Base-by-base conservation (phyloP, 2,329 filamentous ascomycete species). In the Fusarium mexicanum region DNA sequence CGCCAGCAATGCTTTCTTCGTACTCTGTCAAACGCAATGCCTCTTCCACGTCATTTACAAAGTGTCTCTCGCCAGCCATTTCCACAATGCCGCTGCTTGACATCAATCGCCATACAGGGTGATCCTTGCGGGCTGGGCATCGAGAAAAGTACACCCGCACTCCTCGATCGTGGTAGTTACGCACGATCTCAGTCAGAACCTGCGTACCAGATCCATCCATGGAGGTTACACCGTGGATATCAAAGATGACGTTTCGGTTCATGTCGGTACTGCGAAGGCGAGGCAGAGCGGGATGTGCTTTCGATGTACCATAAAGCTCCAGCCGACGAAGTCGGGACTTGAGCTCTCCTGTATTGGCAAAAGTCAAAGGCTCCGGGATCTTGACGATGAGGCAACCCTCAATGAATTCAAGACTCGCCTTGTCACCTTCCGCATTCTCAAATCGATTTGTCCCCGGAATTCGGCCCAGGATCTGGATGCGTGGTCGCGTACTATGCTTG, bases 361-460 rank as follows among this genome's bases (percentile, higher is more conserved):
- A 99, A 0, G 96, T 98, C 58, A 99, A 86, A 0, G 96, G 96
- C 80, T 99, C 96, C 0, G 96, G 96, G 63, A 99, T 98, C 86
- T 98, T 98, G 78, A 98, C 94, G 69, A 99, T 98, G 16, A 99
- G 86, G 69, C 94, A 97, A 22, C 96, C 94, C 74, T 98, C 95
- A 61, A 98, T 89, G 78, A 97, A 95, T 81, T 98, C 96, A 7
- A 98, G 87, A 35, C 89, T 87, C 50, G 92, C 91, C 0, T 92
- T 89, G 64, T 93, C 89, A 2, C 92, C 85, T 77, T 92, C 95
- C 3, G 95, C 95, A 77, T 97, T 97, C 73, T 96, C 94, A 78
- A 97, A 98, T 10, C 90, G 91, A 73, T 93, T 90, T 1, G 94
- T 97, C 17, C 93, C 94, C 0, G 93, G 93, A 4, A 98, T 91